Percentiles rank a stretch among this genome's conserved stretches.
These are phyloP conservation scores for Colletotrichum magnum DNA, from an alignment of 2,329 filamentous ascomycete species.

Conservation along the genomic window DNA sequence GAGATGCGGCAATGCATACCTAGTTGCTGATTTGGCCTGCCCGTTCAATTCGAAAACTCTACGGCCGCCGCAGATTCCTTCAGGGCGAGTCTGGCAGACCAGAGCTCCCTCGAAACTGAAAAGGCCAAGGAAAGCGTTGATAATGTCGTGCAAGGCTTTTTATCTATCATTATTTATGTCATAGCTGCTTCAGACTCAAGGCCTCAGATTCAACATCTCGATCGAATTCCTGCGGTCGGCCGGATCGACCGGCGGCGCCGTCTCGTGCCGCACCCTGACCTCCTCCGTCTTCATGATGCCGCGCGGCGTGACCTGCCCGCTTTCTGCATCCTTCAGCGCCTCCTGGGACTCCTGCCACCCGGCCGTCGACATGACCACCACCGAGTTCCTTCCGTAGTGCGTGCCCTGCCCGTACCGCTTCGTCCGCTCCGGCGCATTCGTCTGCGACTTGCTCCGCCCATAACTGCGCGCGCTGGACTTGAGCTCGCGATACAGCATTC, in stretches of 20 bases:
- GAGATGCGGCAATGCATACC: too few relatives aligned
- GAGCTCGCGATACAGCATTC: conserved; percentile 52
- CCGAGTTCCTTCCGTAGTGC: conserved; percentile 48
- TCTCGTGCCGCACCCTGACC: conserved; percentile 46
- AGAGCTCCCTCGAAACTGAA: too few relatives aligned
- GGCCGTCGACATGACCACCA: conserved; percentile 50
- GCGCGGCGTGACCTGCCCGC: conserved; percentile 7
- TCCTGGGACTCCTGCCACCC: conserved; percentile 52
- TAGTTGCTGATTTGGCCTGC: too few relatives aligned
- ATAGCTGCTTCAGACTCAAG: not conserved
- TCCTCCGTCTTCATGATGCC: conserved; percentile 51
- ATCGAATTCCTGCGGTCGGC: conserved; percentile 35
- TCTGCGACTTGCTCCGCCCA: conserved; percentile 42
- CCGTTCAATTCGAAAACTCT: too few relatives aligned
- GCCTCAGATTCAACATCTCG: conserved; percentile 31
- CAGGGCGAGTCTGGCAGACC: too few relatives aligned
- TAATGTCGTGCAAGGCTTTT: too few relatives aligned
- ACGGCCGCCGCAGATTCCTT: too few relatives aligned
- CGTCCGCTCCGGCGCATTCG: conserved; percentile 32
- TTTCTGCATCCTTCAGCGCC: conserved; percentile 45
- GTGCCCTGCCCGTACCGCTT: conserved; percentile 42
- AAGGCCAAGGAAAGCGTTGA: too few relatives aligned
- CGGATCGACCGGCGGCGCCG: conserved; percentile 1
- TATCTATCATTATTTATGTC: too few relatives aligned
- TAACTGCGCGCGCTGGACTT: conserved; percentile 49